Conservation (phyloP, 495 filamentous ascomycete genomes). For the Cladorrhinum samala region DNA sequence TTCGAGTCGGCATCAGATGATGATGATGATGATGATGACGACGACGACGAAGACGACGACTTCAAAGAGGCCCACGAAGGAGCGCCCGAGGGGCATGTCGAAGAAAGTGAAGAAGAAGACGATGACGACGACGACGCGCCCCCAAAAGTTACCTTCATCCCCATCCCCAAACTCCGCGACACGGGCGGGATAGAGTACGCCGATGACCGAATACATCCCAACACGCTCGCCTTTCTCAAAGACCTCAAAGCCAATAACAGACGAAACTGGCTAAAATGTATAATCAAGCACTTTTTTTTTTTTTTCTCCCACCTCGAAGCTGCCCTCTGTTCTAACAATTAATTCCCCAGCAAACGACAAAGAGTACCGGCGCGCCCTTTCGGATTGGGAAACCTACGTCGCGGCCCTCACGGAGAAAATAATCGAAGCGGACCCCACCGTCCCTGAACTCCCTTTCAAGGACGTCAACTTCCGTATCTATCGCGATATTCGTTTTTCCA, state of each 20-base stretch:
- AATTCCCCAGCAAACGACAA: slow-evolving; percentile 56
- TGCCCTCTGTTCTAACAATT: neutral
- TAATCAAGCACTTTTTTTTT: too few species aligned
- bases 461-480: slow-evolving; percentile 86
- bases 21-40: slow-evolving; percentile 21
- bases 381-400: slow-evolving; percentile 73
- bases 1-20: too few species aligned
- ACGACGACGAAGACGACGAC: slow-evolving; percentile 20
- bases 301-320: slow-evolving; percentile 11
- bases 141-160: slow-evolving; percentile 50
- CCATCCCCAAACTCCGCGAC: slow-evolving; percentile 62
- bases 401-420: slow-evolving; percentile 64
- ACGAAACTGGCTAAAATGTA: slow-evolving; percentile 75
- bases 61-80: slow-evolving; percentile 18
- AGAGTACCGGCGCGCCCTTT: slow-evolving; percentile 67
- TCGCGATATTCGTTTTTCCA: slow-evolving; percentile 69
- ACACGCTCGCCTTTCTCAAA: slow-evolving; percentile 70
- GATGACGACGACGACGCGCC: slow-evolving; percentile 33
- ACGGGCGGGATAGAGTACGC: slow-evolving; percentile 60
- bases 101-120: slow-evolving; percentile 14
- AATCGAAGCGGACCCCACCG: slow-evolving; percentile 62
- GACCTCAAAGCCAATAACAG: slow-evolving; percentile 76
- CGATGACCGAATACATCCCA: slow-evolving; percentile 67
- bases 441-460: slow-evolving; percentile 76
- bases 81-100: neutral